Conservation (phyloP, 257 asterid genomes). For the Jacaranda mimosifolia region DNA sequence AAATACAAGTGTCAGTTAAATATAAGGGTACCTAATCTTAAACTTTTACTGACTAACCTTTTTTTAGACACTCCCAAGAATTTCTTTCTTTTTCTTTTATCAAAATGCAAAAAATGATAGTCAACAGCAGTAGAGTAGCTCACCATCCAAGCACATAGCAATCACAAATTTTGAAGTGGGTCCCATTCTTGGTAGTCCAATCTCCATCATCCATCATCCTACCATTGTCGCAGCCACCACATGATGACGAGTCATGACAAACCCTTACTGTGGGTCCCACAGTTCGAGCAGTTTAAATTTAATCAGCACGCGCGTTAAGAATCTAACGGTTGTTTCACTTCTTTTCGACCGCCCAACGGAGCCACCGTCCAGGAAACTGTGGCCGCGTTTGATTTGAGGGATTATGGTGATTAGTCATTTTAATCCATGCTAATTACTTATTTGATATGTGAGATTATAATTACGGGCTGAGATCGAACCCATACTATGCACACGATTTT, state of each 20-base stretch:
- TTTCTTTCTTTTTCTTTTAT: too few relatives aligned
- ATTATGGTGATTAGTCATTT: too few relatives aligned
- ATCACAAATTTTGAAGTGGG: not conserved
- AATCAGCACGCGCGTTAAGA: not conserved
- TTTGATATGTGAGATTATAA: too few relatives aligned
- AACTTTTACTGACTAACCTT: too few relatives aligned
- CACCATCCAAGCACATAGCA: not conserved
- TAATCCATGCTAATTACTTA: too few relatives aligned
- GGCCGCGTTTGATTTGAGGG: too few relatives aligned
- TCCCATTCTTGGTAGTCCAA: not conserved
- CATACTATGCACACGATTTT: too few relatives aligned
- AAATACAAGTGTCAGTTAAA: too few relatives aligned
- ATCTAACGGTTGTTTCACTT: not conserved
- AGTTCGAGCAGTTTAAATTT: not conserved
- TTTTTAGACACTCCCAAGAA: too few relatives aligned
- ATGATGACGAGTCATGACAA: not conserved
- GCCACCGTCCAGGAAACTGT: slow-evolving; percentile 19
- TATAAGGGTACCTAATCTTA: too few relatives aligned
- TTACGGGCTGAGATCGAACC: too few relatives aligned
- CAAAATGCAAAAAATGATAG: too few relatives aligned
- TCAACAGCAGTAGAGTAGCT: not conserved
- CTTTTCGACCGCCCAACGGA: not conserved
- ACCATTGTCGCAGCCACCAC: not conserved
- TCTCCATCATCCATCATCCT: not conserved
- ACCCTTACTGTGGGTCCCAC: not conserved